These are phyloP conservation scores for Ilyonectria sp. DNA, from an alignment of 2,329 filamentous ascomycete genomes.

Conservation along the genomic window DNA sequence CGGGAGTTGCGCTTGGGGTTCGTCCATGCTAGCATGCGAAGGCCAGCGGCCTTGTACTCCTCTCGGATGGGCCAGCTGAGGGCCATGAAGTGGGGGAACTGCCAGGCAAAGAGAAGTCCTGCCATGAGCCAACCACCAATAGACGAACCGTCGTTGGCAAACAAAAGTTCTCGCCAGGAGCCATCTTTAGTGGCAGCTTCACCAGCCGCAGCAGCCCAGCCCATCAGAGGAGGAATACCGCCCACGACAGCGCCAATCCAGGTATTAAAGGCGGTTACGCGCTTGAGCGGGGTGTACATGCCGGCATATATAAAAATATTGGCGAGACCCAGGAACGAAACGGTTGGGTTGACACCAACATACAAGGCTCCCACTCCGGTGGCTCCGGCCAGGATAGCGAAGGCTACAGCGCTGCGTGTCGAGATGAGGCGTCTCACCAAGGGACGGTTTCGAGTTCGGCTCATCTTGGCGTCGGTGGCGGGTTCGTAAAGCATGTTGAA, in stretches of 20 bases:
- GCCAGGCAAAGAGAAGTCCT: constrained; percentile 90
- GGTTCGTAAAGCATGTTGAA: constrained; percentile 98
- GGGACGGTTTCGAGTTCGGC: constrained; percentile 90
- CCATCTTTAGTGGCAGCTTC: constrained; percentile 85
- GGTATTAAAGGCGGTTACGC: constrained; percentile 88
- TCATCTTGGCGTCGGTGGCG: constrained; percentile 92
- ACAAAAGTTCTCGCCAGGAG: constrained; percentile 83
- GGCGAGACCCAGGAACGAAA: constrained; percentile 84
- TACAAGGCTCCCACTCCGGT: constrained; percentile 82
- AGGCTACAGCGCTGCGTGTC: constrained; percentile 79
- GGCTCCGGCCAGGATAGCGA: constrained; percentile 81
- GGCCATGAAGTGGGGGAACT: constrained; percentile 98
- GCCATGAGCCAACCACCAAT: constrained; percentile 92
- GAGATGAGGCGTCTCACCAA: constrained; percentile 87
- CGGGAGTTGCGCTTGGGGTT: constrained; percentile 89
- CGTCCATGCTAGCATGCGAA: constrained; percentile 86
- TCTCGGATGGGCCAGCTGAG: constrained; percentile 90
- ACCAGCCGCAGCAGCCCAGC: constrained; percentile 95
- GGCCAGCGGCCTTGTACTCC: constrained; percentile 83
- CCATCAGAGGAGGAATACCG: constrained; percentile 96
- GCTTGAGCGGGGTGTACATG: constrained; percentile 93
- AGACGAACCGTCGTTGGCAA: constrained; percentile 73
- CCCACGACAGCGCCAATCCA: constrained; percentile 96
- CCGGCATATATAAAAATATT: constrained; percentile 95
- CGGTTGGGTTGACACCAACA: constrained; percentile 94